Percentiles rank a stretch among this genome's conserved stretches.
These are phyloP conservation scores for Rosellinia necatrix DNA, from an alignment of 2,329 filamentous ascomycete genomes.

Conservation along the genomic window DNA sequence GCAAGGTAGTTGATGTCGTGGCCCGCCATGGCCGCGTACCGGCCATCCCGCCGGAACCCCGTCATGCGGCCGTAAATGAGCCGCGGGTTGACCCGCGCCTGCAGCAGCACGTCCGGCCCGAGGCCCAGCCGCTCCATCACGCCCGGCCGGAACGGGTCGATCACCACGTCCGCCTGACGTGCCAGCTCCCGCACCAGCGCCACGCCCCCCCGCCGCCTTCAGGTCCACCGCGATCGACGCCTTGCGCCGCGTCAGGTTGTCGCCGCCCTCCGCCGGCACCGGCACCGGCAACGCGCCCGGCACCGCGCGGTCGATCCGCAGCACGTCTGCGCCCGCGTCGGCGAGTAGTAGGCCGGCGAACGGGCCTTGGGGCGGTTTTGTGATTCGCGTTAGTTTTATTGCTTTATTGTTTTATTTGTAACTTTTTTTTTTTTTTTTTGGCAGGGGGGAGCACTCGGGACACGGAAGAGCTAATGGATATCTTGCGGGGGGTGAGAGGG, in stretches of 20 bases:
- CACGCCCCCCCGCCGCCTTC: conserved; percentile 66
- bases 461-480: no score
- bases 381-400: not conserved
- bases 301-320: conserved; percentile 77
- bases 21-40: conserved; percentile 85
- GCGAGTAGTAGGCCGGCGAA: conserved; percentile 88
- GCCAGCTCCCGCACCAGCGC: conserved; percentile 70
- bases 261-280: conserved; percentile 54
- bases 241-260: conserved; percentile 82
- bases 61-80: conserved; percentile 86
- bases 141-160: conserved; percentile 91
- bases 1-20: conserved; percentile 98
- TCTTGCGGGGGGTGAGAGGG: no score
- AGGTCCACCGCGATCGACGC: conserved; percentile 79
- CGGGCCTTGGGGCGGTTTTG: conserved; percentile 63
- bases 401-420: no score
- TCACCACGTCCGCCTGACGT: conserved; percentile 72
- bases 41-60: conserved; percentile 85
- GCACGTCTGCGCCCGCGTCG: conserved; percentile 84
- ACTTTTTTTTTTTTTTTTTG: no score
- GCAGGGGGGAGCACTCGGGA: no score
- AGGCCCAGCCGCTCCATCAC: conserved; percentile 86
- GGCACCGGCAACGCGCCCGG: conserved; percentile 46
- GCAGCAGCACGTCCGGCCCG: conserved; percentile 69
- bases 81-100: conserved; percentile 66